Base-by-base conservation (phyloP, 2,329 filamentous ascomycete genomes). In the Talaromyces verruculosus region DNA sequence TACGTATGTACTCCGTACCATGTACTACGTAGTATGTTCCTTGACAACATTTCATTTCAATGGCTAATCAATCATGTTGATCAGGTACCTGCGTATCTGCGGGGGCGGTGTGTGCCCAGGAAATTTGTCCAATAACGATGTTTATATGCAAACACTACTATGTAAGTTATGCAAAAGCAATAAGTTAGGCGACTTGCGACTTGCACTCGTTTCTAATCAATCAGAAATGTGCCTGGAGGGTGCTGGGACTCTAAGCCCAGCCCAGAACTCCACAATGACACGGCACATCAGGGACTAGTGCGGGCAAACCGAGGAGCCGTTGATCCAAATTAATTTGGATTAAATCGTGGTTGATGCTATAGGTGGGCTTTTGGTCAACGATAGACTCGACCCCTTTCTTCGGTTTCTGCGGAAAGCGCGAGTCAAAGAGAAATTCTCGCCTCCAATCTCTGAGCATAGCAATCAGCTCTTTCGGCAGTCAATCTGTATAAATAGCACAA, bases 271-370 rank as follows among this genome's bases (percentile, higher is more conserved):
- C 49, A 57, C 62, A 7, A 45, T 55, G 49, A 19, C 62, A 64
- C 62, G 62, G 62, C 62, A 64, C 37, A 58, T 37, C 41, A 58
- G 39, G n/a, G 62, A 49, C 62, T 64, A 64, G 62, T 39, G 51
- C 62, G n/a, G n/a, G 22, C 61, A 45, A 60, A 60, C 37, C 25
- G 8, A 60, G 17, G 57, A 13, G n/a, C 57, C 35, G n/a, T 30
- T 10, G 37, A 10, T 30, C 37, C 35, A 30, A 60, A 64, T 58
- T 47, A 58, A 58, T 58, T 58, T 64, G 28, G 22, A 28, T 51
- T 28, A 37, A 22, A 37, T 35, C 8, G 17, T n/a, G 51, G n/a
- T 55, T 53, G 49, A 53, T 53, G 49, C 49, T 13, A 37, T 49
- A 49, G 30, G 45, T 51, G 43, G 30, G 47, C 22, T 61, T 49